Evolutionary conservation across 305 asterid genomes (phyloP), one percentile per base, ranked within the genome.

Genomic region (Fraxinus platypoda): DNA sequence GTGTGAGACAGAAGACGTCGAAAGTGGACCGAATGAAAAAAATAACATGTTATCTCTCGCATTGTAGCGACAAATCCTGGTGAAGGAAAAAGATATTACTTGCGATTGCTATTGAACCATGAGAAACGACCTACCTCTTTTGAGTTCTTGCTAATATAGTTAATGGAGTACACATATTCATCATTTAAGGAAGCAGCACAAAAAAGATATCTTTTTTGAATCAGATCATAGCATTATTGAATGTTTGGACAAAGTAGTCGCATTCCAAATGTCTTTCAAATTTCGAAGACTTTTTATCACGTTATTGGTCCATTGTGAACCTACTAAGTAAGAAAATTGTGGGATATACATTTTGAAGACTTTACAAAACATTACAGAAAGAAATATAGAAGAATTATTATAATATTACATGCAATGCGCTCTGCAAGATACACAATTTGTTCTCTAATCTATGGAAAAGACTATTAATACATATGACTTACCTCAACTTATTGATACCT

Each of bases 101-200:
- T 37, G 0, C 4, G 0, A 1, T 37, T 37, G 8, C 43, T 7
- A 37, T 37, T 37, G 43, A 37, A 8, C 4, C 2, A 37, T 37
- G 43, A 1, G 12, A 37, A 37, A 37, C 0, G 12, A 37, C 43
- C 11, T 8, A 37, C 2, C 2, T 37, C 12, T 8, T 37, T 8
- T 37, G 43, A 37, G 43, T 8, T 37, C 11, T 37, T 37, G 12
- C 43, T 37, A 37, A 7, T 0, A 7, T 0, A 35, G 11, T 37
- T 37, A 37, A 37, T 2, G 2, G 2, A 37, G 2, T 8, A 37
- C 12, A 35, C 0, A n/a, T 57, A 19, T 19, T 8, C 9, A 9
- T 59, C 77, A 1, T 84, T 79, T 46, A 79, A 68, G 57, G 52
- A 84, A 4, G 38, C 54, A 1, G 28, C 75, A 15, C 21, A 70